Base-by-base conservation (phyloP, 306 rosid species). In the Ormosia semicastrata region DNA sequence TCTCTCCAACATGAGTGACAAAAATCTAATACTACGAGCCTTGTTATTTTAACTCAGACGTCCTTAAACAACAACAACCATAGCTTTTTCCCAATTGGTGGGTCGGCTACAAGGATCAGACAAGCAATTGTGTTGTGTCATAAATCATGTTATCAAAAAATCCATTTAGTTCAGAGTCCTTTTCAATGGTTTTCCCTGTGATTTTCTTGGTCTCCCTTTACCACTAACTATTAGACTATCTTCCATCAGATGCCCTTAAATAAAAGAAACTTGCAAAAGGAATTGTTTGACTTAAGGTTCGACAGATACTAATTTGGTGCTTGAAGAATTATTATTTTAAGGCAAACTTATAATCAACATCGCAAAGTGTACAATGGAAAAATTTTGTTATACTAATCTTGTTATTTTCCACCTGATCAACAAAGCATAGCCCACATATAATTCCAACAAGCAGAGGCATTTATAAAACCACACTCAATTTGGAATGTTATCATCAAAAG, bases 401-500 rank as follows among this genome's bases (percentile, higher is more conserved):
- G 46, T n/a, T 63, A 62, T 71, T 63, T 62, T 49, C 68, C 46
- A 13, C 44, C 37, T 13, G 59, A 63, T 59, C 43, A 59, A 71
- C 80, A 59, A 81, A 73, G 33, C 33, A 64, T 7, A 12, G 12
- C 39, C 71, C 7, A 60, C 73, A 30, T 39, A 73, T 15, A 84
- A 54, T 66, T 63, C 67, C 78, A 74, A 49, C 34, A 54, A 70
- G 29, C 56, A 68, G 43, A 54, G 18, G 58, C 76, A 66, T 67
- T 47, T 73, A 58, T n/a, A 66, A 58, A 64, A 69, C 6, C 78
- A 39, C 47, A 5, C 37, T 73, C 73, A 49, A 62, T 18, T 63
- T 77, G 29, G 53, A 34, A 81, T 78, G 77, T 53, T 44, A 44
- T 5, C 13, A 53, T 53, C 36, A 65, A 32, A 17, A 50, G 53